Percentiles rank a stretch among this genome's conserved stretches.
Evolutionary conservation across 257 asterid genomes (phyloP).

Genomic region (Echium plantagineum): DNA sequence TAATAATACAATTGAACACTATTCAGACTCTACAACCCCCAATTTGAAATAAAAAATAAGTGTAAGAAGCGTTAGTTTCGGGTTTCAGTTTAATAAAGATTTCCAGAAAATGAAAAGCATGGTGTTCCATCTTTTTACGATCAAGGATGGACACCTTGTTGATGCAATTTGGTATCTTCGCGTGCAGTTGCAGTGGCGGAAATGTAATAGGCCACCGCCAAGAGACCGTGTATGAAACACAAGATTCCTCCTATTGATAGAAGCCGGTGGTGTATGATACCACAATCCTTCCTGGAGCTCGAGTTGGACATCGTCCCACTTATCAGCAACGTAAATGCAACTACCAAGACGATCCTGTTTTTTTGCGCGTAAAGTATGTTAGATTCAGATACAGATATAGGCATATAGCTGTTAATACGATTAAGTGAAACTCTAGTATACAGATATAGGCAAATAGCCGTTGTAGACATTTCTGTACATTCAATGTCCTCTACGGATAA

Average conservation of each 20-base stretch:
- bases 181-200: slow-evolving; percentile 39
- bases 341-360: slow-evolving; percentile 34
- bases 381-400: neutral
- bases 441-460: too few species aligned
- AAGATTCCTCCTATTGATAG: slow-evolving; percentile 52
- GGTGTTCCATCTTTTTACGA: neutral
- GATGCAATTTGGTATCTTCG: slow-evolving; percentile 29
- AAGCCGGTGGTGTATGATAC: slow-evolving; percentile 38
- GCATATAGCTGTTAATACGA: too few species aligned
- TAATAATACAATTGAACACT: too few species aligned
- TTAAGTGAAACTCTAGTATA: too few species aligned
- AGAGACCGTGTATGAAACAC: slow-evolving; percentile 57
- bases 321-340: slow-evolving; percentile 41
- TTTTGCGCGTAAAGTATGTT: neutral
- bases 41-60: too few species aligned
- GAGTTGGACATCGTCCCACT: slow-evolving; percentile 46
- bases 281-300: slow-evolving; percentile 40
- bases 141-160: slow-evolving; percentile 25
- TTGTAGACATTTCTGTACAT: too few species aligned
- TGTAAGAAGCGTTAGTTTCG: too few species aligned
- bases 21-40: too few species aligned
- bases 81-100: too few species aligned
- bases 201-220: slow-evolving; percentile 42
- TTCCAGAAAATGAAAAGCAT: too few species aligned
- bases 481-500: too few species aligned